Evolutionary conservation across 2,329 filamentous ascomycete species (phyloP).

Genomic region (Botrytis pseudocinerea): DNA sequence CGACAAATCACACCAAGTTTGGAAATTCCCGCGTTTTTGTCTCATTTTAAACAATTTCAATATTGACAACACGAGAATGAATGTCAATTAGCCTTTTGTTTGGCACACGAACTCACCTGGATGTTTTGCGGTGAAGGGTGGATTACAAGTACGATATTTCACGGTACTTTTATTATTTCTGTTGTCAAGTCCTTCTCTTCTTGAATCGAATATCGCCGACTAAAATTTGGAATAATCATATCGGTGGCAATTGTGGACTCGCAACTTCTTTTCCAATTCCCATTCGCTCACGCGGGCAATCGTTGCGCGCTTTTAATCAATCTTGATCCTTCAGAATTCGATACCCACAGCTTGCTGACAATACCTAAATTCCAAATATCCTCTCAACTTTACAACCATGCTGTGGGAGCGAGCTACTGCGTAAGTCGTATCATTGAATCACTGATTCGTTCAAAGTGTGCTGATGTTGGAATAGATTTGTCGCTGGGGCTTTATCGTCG

Average conservation of each 20-base stretch:
- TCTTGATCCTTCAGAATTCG: constrained; percentile 1
- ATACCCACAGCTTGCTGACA: background rate
- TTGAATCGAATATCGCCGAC: background rate
- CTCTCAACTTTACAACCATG: constrained; percentile 7
- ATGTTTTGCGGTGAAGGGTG: background rate
- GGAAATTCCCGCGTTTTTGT: background rate
- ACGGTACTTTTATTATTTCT: background rate
- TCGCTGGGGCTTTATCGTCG: constrained; percentile 3
- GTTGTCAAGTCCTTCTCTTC: background rate
- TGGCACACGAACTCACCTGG: background rate
- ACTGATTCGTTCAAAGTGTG: background rate
- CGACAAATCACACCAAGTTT: background rate
- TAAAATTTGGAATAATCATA: background rate
- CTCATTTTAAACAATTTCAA: background rate
- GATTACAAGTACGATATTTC: background rate
- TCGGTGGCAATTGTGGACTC: background rate
- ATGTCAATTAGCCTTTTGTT: background rate
- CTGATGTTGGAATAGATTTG: background rate
- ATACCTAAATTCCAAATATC: background rate
- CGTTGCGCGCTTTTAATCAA: background rate
- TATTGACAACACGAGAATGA: background rate
- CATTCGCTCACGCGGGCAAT: background rate
- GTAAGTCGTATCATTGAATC: background rate
- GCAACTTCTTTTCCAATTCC: background rate
- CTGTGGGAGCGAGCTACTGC: constrained; percentile 16